phyloP scores from a whole-genome alignment of 2,329 filamentous ascomycete genomes.

The Parascedosporium putredinis region DNA sequence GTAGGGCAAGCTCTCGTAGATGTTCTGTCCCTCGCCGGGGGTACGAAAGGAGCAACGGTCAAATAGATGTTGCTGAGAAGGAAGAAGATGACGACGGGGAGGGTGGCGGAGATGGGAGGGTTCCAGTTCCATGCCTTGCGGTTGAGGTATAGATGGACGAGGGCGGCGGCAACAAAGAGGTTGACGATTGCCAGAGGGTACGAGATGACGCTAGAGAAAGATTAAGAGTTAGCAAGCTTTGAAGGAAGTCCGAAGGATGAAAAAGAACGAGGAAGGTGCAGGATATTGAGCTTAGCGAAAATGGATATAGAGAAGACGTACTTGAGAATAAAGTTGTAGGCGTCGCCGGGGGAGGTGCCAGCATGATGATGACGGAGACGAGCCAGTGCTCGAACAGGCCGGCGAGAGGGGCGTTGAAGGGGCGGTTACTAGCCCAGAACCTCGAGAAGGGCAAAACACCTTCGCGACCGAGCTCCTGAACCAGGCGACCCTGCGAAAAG shows the following conservation, averaged over 20 bases:
- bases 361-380: slow-evolving; percentile 53
- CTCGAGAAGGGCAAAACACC: slow-evolving; percentile 53
- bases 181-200: slow-evolving; percentile 53
- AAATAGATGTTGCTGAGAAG: slow-evolving; percentile 51
- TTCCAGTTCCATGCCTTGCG: slow-evolving; percentile 37
- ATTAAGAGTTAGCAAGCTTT: slow-evolving; percentile 7
- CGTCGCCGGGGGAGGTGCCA: slow-evolving; percentile 57
- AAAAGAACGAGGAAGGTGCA: too few species aligned
- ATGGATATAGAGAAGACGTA: slow-evolving; percentile 23
- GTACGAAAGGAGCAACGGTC: slow-evolving; percentile 47
- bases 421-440: slow-evolving; percentile 53
- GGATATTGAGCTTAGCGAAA: too few species aligned
- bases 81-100: slow-evolving; percentile 48
- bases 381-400: slow-evolving; percentile 55
- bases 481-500: slow-evolving; percentile 56
- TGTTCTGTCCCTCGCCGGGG: slow-evolving; percentile 39
- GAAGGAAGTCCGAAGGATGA: too few species aligned
- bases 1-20: slow-evolving; percentile 45
- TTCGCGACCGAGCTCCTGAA: slow-evolving; percentile 56
- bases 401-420: slow-evolving; percentile 51
- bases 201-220: slow-evolving; percentile 41
- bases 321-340: slow-evolving; percentile 54
- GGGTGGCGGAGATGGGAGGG: slow-evolving; percentile 42
- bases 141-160: slow-evolving; percentile 43
- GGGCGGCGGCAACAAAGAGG: slow-evolving; percentile 39